Evolutionary conservation across 108 stramenopile species (phyloP), one percentile per base, ranked within the genome.

Genomic region (Skeletonema costatum): DNA sequence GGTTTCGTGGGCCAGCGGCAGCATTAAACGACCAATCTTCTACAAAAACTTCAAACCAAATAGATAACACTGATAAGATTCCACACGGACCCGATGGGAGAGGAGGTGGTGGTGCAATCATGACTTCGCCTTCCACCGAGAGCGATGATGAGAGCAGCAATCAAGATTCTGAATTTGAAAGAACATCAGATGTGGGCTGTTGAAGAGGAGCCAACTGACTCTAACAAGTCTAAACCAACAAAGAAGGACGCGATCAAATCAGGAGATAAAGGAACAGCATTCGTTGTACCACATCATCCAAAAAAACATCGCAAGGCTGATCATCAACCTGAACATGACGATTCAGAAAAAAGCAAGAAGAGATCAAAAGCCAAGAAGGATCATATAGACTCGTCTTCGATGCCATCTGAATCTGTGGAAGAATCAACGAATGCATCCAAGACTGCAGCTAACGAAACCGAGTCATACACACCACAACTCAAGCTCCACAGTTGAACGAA

Each of bases 31-130:
- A 65, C 12, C 17, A 13, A 21, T 62, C 30, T 42, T 14, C 65
- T 30, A 35, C 12, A 10, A 71, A 11, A 7, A 62, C 58, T 30
- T 13, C 21, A 31, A 71, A 59, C n/a, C 19, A 51, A 64, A 16
- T 30, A 6, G 21, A 51, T 29, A 58, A 51, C 21, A 59, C 74
- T 31, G 68, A 70, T 32, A 70, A 70, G 58, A 75, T 75, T 32
- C 74, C 74, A 8, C 74, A 71, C 11, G 70, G 70, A n/a, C 53
- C 73, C 2, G 68, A 70, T 58, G 68, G 70, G 68, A 60, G 70
- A 53, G 70, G 74, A 62, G 74, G 74, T 16, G 70, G 74, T 8
- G 59, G 51, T 33, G 32, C 68, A 48, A 3, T 36, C 3, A 56
- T 56, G 25, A 5, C 53, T 9, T 8, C 53, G 4, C 25, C 53